Percentiles rank a stretch among this genome's conserved stretches.
Evolutionary conservation across 1,139 yeast genomes (phyloP).

Genomic region (Arxiozyma bovina): DNA sequence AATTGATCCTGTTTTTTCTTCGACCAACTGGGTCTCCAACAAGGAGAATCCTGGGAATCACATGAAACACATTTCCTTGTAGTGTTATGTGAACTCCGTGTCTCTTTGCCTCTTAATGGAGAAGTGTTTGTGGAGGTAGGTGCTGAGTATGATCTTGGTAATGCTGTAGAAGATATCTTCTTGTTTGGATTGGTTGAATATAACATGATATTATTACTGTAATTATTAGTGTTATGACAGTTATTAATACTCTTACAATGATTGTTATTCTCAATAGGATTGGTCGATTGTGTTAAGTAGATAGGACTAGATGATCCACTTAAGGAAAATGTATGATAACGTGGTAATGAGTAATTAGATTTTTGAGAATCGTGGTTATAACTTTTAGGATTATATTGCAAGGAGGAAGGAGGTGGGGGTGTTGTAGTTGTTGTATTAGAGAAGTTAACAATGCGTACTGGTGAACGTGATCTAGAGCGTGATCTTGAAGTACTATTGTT

Average conservation of each 20-base stretch:
- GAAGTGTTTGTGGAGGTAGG: slow-evolving; percentile 6
- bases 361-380: neutral
- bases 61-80: slow-evolving; percentile 76
- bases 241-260: neutral
- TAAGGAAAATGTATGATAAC: slow-evolving; percentile 17
- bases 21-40: slow-evolving; percentile 99
- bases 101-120: slow-evolving; percentile 21
- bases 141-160: slow-evolving; percentile 1
- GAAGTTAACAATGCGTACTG: slow-evolving; percentile 1
- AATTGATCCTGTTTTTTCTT: slow-evolving; percentile 72
- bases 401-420: neutral
- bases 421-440: neutral
- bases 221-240: neutral
- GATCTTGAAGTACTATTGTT: neutral
- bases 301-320: slow-evolving; percentile 4
- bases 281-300: neutral
- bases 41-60: slow-evolving; percentile 85
- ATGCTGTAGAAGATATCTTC: neutral
- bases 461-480: slow-evolving; percentile 12
- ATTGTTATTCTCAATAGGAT: neutral
- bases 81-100: slow-evolving; percentile 12
- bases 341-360: slow-evolving; percentile 8
- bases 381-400: neutral
- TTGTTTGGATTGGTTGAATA: neutral
- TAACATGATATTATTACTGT: neutral